Base-by-base conservation (phyloP, 805 yeast genomes). In the Ogataea trehaloabstinens region DNA sequence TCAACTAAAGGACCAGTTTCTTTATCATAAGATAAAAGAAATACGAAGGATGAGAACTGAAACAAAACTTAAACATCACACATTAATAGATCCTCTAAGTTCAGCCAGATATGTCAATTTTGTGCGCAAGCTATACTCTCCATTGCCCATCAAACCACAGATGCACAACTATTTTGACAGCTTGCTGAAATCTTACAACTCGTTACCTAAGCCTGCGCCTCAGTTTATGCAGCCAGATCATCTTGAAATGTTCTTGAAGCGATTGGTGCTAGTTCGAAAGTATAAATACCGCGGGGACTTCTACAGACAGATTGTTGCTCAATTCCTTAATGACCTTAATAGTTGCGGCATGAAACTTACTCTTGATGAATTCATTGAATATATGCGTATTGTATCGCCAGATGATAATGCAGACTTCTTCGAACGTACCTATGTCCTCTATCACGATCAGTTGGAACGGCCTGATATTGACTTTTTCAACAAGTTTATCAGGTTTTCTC, bases 381-480 rank as follows among this genome's bases (percentile, higher is more conserved):
- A 40, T 24, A 19, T 37, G 35, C 31, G 28, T 11, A 39, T 87
- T 85, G 95, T 78, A 88, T 36, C 90, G 81, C 65, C 95, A 95
- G 25, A 87, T 85, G 64, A 83, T 81, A 70, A 74, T 71, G 59
- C 81, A 80, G 61, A 85, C 85, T 58, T 76, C 85, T 49, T 82
- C 89, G 48, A 78, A 80, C 53, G 97, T 97, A 8, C 98, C 97
- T 34, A 91, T 98, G 1, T 97, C 97, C 5, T 97, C 90, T 61
- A 93, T 90, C 72, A 93, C 97, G 1, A 97, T 97, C 16, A 85
- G 96, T 4, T 79, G 89, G 25, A 83, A 82, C 21, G 73, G 86
- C 29, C 78, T 76, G 47, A 80, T 87, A 19, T 85, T 20, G 39
- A 41, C n/a, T 37, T 34, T 34, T 37, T 27, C 31, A 28, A 41